A percentile compares a stretch with the other conserved stretches of the same genome.
phyloP scores from a whole-genome alignment of 2,329 filamentous ascomycete genomes.

The Sporothrix protearum region DNA sequence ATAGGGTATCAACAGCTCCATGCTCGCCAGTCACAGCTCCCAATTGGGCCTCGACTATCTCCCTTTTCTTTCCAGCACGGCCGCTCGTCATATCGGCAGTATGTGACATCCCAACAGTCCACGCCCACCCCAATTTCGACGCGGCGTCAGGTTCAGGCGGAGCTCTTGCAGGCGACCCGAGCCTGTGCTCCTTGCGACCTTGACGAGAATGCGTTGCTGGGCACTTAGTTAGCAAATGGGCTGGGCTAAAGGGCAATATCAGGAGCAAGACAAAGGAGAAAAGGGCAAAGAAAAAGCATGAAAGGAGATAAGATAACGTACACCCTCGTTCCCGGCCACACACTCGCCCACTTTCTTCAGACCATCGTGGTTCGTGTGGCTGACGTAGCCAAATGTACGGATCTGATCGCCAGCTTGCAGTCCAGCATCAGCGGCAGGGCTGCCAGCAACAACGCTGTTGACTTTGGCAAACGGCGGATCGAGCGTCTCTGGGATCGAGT shows the following conservation, averaged over 20 bases:
- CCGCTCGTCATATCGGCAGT: conserved; percentile 60
- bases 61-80: background rate
- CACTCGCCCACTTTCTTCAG: conserved; percentile 83
- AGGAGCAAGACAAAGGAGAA: background rate
- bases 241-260: conserved; percentile 30
- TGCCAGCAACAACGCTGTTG: conserved; percentile 72
- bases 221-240: background rate
- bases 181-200: conserved; percentile 51
- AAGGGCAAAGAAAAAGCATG: background rate
- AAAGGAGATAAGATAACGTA: conserved; percentile 47
- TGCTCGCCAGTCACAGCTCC: background rate
- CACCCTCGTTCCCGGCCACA: conserved; percentile 84
- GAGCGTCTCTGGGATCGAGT: conserved; percentile 37
- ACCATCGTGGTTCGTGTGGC: conserved; percentile 79
- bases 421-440: conserved; percentile 80
- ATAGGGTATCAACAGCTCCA: conserved; percentile 14
- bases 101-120: conserved; percentile 90
- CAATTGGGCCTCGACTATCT: background rate
- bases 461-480: conserved; percentile 76
- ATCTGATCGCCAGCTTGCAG: conserved; percentile 77
- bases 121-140: conserved; percentile 82
- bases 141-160: conserved; percentile 69
- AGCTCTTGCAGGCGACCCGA: conserved; percentile 53
- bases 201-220: conserved; percentile 68
- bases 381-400: conserved; percentile 78